Conservation (phyloP, 176 grass and related monocot genomes). For the Carex myosuroides region DNA sequence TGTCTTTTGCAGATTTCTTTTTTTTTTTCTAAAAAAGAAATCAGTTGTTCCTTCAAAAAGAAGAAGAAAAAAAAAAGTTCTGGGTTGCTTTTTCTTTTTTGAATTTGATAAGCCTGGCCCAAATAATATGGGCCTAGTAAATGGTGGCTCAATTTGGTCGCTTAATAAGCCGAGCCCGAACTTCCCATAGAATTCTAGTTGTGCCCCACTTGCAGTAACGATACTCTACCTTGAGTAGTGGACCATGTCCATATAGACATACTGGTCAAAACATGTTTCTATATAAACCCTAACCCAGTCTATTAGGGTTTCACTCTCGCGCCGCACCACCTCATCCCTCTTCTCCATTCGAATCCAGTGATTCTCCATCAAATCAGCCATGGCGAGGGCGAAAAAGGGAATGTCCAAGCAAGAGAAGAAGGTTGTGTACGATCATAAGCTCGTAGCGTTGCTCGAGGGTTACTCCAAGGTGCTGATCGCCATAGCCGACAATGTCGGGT, state of each 20-base stretch:
- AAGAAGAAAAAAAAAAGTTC: neutral
- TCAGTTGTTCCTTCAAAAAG: neutral
- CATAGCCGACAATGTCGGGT: conserved; percentile 71
- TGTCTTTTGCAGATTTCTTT: neutral
- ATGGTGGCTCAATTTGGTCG: neutral
- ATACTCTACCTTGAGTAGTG: neutral
- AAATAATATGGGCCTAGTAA: neutral
- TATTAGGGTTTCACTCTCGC: conserved; percentile 25
- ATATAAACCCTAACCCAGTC: neutral
- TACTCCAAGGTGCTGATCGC: conserved; percentile 83
- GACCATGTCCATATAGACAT: neutral
- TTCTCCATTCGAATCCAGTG: neutral
- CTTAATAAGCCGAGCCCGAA: neutral
- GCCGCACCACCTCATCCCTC: neutral
- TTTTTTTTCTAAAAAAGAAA: neutral
- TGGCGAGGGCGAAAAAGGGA: conserved; percentile 61
- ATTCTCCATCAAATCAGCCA: neutral
- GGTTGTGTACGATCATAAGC: conserved; percentile 56
- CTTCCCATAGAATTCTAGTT: neutral
- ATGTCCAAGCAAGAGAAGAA: conserved; percentile 79
- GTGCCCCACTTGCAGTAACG: neutral
- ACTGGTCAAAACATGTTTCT: neutral
- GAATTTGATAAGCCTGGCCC: neutral
- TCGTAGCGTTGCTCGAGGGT: conserved; percentile 61
- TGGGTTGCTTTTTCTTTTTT: too few relatives aligned